Evolutionary conservation across 2,329 filamentous ascomycete genomes (phyloP).

Genomic region (Thyridium curvatum): DNA sequence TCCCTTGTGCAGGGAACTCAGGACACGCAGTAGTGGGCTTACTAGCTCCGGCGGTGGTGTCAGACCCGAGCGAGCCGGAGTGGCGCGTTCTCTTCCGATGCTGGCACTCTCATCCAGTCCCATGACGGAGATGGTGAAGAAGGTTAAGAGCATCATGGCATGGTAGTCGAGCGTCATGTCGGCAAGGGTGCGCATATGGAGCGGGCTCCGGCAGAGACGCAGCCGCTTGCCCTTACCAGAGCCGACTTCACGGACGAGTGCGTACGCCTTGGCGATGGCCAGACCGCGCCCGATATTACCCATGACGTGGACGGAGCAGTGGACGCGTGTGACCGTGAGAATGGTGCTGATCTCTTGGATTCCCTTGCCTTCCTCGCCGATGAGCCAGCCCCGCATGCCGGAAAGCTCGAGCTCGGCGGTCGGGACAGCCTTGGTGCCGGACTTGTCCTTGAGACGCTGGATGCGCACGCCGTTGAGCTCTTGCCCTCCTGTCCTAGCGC

Average conservation of each 20-base stretch:
- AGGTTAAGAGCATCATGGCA: constrained; percentile 47
- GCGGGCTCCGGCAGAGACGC: constrained; percentile 43
- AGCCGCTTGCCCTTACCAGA: constrained; percentile 34
- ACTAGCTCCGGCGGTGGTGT: constrained; percentile 25
- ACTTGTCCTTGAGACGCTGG: constrained; percentile 65
- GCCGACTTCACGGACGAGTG: constrained; percentile 48
- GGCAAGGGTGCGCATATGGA: constrained; percentile 55
- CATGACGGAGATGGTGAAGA: constrained; percentile 47
- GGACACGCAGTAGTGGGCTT: constrained; percentile 43
- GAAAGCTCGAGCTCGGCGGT: constrained; percentile 66
- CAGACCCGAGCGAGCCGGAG: constrained; percentile 15
- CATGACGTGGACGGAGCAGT: constrained; percentile 47
- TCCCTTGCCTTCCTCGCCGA: constrained; percentile 61
- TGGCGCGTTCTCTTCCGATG: background rate
- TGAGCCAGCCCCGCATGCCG: constrained; percentile 56
- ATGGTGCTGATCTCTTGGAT: constrained; percentile 63
- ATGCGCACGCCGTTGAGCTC: constrained; percentile 63
- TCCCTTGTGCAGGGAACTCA: constrained; percentile 57
- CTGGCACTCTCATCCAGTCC: constrained; percentile 37
- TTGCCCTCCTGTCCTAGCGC: constrained; percentile 17
- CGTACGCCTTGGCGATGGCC: constrained; percentile 50
- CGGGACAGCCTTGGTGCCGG: constrained; percentile 63
- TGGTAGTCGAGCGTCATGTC: constrained; percentile 49
- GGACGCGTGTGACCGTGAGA: constrained; percentile 59
- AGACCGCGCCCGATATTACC: constrained; percentile 50